Conservation (phyloP, 164 flowering plant genomes). For the Vitis rotundifolia region DNA sequence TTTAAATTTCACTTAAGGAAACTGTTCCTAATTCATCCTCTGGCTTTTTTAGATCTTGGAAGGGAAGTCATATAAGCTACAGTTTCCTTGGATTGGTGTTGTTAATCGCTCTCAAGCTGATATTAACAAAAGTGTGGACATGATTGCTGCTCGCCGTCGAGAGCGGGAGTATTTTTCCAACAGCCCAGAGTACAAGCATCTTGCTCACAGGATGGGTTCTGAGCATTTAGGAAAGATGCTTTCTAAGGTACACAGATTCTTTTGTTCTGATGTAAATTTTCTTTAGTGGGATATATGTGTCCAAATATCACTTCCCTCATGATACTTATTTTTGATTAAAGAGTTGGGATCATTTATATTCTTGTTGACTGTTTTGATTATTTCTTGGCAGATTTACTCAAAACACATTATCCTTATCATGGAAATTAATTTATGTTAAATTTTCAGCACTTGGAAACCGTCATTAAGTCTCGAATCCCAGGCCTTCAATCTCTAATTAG, state of each 20-base stretch:
- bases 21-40: not conserved
- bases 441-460: constrained; percentile 81
- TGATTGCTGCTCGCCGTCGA: constrained; percentile 84
- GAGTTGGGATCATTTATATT: not conserved
- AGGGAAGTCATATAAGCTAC: constrained; percentile 69
- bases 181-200: constrained; percentile 72
- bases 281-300: not conserved
- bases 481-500: constrained; percentile 78
- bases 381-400: not conserved
- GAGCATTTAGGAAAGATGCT: constrained; percentile 81
- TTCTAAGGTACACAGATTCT: constrained; percentile 54
- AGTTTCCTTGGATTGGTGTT: constrained; percentile 90
- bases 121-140: constrained; percentile 81
- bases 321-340: not conserved
- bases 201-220: constrained; percentile 80
- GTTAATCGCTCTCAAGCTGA: constrained; percentile 91
- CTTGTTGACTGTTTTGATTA: not conserved
- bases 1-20: not conserved
- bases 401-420: not conserved
- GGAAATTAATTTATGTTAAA: not conserved
- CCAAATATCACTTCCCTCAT: not conserved
- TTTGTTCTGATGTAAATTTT: not conserved
- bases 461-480: constrained; percentile 80
- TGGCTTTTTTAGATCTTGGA: constrained; percentile 61
- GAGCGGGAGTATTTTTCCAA: constrained; percentile 72